These are phyloP conservation scores for Pythium guiyangense DNA, from an alignment of 352 stramenopile genomes.

Conservation along the genomic window DNA sequence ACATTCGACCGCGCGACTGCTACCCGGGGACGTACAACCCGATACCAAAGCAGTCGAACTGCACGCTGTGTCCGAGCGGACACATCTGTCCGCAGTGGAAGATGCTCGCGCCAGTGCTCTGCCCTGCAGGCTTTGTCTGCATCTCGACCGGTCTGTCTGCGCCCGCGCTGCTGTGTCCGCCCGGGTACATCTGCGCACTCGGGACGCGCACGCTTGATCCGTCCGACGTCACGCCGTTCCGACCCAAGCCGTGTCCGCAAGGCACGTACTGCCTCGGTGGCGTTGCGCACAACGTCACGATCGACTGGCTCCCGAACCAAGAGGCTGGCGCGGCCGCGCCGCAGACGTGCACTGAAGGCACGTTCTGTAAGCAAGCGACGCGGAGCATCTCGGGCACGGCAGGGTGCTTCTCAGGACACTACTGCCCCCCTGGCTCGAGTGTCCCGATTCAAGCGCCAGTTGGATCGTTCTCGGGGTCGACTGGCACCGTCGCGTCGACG, in stretches of 20 bases:
- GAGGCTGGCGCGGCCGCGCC: conserved; percentile 82
- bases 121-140: conserved; percentile 95
- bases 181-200: conserved; percentile 92
- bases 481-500: conserved; percentile 89
- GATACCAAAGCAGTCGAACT: conserved; percentile 80
- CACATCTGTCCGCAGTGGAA: conserved; percentile 91
- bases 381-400: conserved; percentile 74
- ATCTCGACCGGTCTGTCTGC: conserved; percentile 88
- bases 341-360: conserved; percentile 94
- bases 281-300: conserved; percentile 89
- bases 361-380: conserved; percentile 89
- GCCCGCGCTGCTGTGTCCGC: conserved; percentile 90
- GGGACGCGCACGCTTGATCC: conserved; percentile 92
- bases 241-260: conserved; percentile 84
- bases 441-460: conserved; percentile 89
- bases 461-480: conserved; percentile 87
- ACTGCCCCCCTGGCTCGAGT: conserved; percentile 90
- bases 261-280: conserved; percentile 96
- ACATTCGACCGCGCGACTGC: conserved; percentile 89
- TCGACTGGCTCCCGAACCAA: conserved; percentile 88
- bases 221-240: conserved; percentile 60
- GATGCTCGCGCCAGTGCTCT: conserved; percentile 70
- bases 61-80: conserved; percentile 92
- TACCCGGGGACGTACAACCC: conserved; percentile 94
- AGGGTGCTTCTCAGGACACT: conserved; percentile 93